These are phyloP conservation scores for Arthrobotrys sinensis DNA, from an alignment of 2,329 filamentous ascomycete species.

Conservation along the genomic window DNA sequence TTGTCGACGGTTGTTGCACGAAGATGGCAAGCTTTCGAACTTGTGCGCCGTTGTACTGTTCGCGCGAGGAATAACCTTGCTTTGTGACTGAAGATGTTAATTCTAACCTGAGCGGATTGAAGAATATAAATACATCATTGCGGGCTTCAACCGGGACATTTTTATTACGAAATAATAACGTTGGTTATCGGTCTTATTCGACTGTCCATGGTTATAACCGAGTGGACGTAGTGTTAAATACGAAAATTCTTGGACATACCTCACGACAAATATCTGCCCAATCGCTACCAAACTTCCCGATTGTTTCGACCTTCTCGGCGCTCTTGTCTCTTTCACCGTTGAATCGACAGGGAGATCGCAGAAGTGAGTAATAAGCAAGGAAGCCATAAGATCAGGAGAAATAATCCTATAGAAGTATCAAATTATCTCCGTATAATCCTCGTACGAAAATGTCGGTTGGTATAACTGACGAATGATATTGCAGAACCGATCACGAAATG, in stretches of 20 bases:
- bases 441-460: constrained; percentile 48
- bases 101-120: background rate
- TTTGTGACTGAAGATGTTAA: background rate
- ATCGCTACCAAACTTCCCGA: background rate
- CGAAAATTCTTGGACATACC: background rate
- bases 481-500: constrained; percentile 16
- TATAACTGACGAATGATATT: constrained; percentile 33
- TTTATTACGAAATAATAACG: background rate
- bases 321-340: constrained; percentile 24
- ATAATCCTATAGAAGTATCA: constrained; percentile 10
- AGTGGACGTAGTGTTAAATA: background rate
- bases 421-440: constrained; percentile 47
- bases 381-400: constrained; percentile 20
- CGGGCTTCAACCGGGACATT: background rate
- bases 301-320: background rate
- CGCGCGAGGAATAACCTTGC: constrained; percentile 3
- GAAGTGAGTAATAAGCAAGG: constrained; percentile 26
- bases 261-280: constrained; percentile 2
- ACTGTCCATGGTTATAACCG: background rate
- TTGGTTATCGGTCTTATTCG: background rate
- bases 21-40: too few relatives aligned
- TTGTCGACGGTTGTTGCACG: background rate
- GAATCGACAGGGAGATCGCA: background rate
- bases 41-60: constrained; percentile 6
- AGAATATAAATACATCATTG: constrained; percentile 16